phyloP scores from a whole-genome alignment of 495 filamentous ascomycete species.

The Penicillium crystallinum region DNA sequence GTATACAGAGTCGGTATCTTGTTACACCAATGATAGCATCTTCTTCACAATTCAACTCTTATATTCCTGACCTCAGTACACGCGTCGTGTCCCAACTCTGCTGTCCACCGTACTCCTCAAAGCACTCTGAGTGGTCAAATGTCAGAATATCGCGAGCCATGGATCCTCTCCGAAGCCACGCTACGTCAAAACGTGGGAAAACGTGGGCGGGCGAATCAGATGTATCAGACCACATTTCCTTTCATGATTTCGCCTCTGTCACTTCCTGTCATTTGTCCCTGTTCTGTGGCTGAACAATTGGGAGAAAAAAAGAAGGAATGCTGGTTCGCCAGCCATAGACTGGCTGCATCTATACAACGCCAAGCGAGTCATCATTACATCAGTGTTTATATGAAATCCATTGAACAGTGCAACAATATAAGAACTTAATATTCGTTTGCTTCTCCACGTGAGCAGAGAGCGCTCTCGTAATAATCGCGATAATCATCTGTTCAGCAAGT shows the following conservation, averaged over 20 bases:
- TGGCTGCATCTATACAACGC: not conserved
- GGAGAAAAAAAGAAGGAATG: not conserved
- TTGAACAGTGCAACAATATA: conserved; percentile 10
- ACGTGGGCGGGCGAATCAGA: conserved; percentile 8
- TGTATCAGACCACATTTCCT: not conserved
- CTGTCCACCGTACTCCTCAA: not conserved
- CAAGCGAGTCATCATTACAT: conserved; percentile 26
- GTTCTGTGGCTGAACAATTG: not conserved
- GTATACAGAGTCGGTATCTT: too few relatives aligned
- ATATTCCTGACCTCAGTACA: not conserved
- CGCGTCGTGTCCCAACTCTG: not conserved
- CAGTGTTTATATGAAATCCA: conserved; percentile 5
- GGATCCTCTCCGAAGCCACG: conserved; percentile 12
- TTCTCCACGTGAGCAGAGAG: not conserved
- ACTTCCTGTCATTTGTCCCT: conserved; percentile 4
- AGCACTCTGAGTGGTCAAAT: conserved; percentile 7
- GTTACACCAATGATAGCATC: not conserved
- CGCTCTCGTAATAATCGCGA: not conserved
- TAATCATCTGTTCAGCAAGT: not conserved
- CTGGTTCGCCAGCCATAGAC: conserved; percentile 1
- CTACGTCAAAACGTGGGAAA: conserved; percentile 11
- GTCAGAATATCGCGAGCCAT: conserved; percentile 13
- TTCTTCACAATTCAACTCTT: not conserved
- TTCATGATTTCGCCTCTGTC: conserved; percentile 15
- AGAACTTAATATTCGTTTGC: not conserved